Base-by-base conservation (phyloP, 805 yeast species). In the Saturnispora saitoi region DNA sequence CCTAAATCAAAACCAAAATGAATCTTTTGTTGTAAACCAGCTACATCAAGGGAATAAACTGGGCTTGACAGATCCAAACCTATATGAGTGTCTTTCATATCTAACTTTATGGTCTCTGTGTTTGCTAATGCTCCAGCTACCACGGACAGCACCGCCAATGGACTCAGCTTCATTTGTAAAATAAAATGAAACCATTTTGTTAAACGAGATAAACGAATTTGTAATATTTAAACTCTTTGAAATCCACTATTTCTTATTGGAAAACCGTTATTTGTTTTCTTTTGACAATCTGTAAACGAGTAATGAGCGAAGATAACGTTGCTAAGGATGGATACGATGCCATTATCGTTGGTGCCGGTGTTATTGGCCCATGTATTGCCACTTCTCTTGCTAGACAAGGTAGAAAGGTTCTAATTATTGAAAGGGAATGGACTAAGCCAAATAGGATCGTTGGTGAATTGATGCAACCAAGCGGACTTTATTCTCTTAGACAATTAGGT, bases 281-380 rank as follows among this genome's bases (percentile, higher is more conserved):
- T 34, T 17, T 15, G 22, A 34, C 41, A 14, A 24, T 12, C 28
- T 2, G 8, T 22, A 37, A 6, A 37, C 26, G 26, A 37, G 41
- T 7, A 15, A 37, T 37, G 41, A 37, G 29, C 41, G 26, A 30
- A 30, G 44, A 40, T 19, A 28, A 45, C n/a, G 24, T 38, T 29
- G 31, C 36, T 5, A 15, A 11, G 9, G 48, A 45, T 8, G 53
- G 63, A 34, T 88, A 78, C 66, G 99, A 93, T 61, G 91, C 83
- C 45, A 81, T 91, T 38, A 84, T 93, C 24, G 80, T 93, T 36
- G 99, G 99, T n/a, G 97, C 98, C n/a, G 99, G 99, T 48, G 95
- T 91, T 19, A 83, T 88, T 22, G 99, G 99, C 1, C 96, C 99
- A 2, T 82, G 91, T 48, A 73, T 91, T 17, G 97, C 97, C 40